These are phyloP conservation scores for Boletus rufocinnamomeus DNA, from an alignment of 768 basidiomycete genomes.

Conservation along the genomic window DNA sequence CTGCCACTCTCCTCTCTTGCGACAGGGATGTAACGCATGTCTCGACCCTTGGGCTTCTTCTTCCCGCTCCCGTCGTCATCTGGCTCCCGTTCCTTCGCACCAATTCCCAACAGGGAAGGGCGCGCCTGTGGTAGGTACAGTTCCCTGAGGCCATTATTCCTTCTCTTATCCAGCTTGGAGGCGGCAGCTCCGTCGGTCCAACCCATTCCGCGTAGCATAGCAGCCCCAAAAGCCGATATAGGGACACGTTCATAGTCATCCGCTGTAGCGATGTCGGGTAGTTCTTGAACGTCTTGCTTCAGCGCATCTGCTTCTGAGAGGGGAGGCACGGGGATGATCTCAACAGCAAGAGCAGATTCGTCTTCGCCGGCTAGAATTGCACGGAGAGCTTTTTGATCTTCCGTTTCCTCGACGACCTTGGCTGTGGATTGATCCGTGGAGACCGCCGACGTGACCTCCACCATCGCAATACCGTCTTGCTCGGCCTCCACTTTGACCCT, in stretches of 20 bases:
- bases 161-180: constrained; percentile 53
- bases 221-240: constrained; percentile 90
- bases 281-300: constrained; percentile 76
- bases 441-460: background rate
- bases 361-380: constrained; percentile 65
- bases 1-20: constrained; percentile 62
- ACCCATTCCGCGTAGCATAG: constrained; percentile 94
- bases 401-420: constrained; percentile 52
- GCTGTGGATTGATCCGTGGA: constrained; percentile 18
- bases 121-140: constrained; percentile 82
- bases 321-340: constrained; percentile 60
- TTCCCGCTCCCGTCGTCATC: constrained; percentile 68
- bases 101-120: constrained; percentile 88
- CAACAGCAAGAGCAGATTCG: constrained; percentile 46
- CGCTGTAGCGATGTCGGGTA: constrained; percentile 74
- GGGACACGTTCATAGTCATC: constrained; percentile 92
- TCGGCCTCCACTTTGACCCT: constrained; percentile 35
- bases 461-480: constrained; percentile 21
- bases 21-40: constrained; percentile 83
- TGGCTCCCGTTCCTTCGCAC: constrained; percentile 84
- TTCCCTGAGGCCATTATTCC: constrained; percentile 58
- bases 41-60: constrained; percentile 50
- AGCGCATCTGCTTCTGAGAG: constrained; percentile 82
- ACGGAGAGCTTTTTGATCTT: constrained; percentile 80
- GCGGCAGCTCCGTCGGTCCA: constrained; percentile 86